Conservation (phyloP, 1,284 basidiomycete genomes). For the Ustilago bromivora region DNA sequence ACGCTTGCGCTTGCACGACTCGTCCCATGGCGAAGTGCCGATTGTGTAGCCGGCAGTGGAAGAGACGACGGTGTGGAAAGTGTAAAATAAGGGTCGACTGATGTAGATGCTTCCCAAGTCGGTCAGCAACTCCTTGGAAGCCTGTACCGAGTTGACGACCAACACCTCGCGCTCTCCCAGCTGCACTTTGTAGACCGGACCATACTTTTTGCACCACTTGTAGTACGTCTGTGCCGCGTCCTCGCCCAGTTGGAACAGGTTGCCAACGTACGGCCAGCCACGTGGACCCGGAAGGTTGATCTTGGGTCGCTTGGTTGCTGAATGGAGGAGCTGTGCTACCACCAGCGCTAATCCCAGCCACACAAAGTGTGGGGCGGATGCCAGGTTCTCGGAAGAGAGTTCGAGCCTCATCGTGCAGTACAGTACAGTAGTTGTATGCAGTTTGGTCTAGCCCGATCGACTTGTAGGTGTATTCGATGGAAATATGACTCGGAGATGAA, state of each 20-base stretch:
- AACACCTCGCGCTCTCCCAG: slow-evolving; percentile 47
- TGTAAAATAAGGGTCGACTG: slow-evolving; percentile 46
- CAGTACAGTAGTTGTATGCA: too few relatives aligned
- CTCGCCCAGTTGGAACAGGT: slow-evolving; percentile 46
- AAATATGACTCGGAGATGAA: not conserved
- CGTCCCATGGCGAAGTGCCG: slow-evolving; percentile 52
- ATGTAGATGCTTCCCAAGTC: slow-evolving; percentile 51
- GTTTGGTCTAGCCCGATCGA: too few relatives aligned
- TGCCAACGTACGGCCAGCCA: slow-evolving; percentile 44
- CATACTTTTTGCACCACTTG: slow-evolving; percentile 41
- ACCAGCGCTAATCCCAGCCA: slow-evolving; percentile 22
- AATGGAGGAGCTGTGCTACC: slow-evolving; percentile 22
- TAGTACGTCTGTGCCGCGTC: slow-evolving; percentile 46
- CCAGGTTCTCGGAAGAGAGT: slow-evolving; percentile 14
- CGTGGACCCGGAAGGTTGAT: slow-evolving; percentile 38
- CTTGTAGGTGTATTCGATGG: too few relatives aligned
- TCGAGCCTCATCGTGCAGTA: slow-evolving; percentile 18
- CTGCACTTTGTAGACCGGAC: slow-evolving; percentile 45
- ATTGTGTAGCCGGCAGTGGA: slow-evolving; percentile 51
- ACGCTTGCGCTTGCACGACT: slow-evolving; percentile 50
- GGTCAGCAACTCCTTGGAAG: slow-evolving; percentile 47
- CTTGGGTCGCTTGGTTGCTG: slow-evolving; percentile 22
- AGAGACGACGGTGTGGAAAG: slow-evolving; percentile 50
- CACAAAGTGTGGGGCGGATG: slow-evolving; percentile 14
- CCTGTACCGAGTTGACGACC: slow-evolving; percentile 45